phyloP scores from a whole-genome alignment of 352 stramenopile species.

The Pythium insidiosum region DNA sequence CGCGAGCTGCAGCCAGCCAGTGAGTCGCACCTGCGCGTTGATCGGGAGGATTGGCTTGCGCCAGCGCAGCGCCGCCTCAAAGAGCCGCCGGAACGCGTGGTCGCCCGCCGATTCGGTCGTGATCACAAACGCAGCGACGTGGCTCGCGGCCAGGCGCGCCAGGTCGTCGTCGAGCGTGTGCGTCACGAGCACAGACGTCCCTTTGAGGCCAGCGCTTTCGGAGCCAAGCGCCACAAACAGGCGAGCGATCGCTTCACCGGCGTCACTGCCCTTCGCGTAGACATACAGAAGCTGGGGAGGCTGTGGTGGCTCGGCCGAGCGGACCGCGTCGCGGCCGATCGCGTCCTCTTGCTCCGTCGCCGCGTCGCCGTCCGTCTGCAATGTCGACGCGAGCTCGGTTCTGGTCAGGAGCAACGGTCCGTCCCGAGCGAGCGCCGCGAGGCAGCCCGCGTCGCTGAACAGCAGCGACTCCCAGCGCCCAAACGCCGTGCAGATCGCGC shows the following conservation, averaged over 20 bases:
- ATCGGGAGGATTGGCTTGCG: constrained; percentile 31
- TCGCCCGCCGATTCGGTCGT: constrained; percentile 15
- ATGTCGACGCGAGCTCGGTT: neutral
- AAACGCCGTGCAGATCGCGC: constrained; percentile 38
- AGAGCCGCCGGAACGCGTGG: constrained; percentile 17
- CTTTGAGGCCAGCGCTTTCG: constrained; percentile 2
- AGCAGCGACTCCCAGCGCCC: constrained; percentile 26
- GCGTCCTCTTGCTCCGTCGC: no score
- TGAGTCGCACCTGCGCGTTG: constrained; percentile 22
- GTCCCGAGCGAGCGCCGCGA: neutral
- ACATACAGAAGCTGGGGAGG: no score
- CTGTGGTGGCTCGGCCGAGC: no score
- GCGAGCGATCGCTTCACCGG: constrained; percentile 1
- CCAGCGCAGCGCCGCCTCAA: constrained; percentile 28
- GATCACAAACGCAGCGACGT: constrained; percentile 31
- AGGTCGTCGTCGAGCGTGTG: constrained; percentile 17
- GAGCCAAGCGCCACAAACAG: constrained; percentile 5
- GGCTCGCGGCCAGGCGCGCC: constrained; percentile 9
- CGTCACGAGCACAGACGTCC: constrained; percentile 7
- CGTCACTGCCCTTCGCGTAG: no score
- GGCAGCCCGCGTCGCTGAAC: constrained; percentile 11
- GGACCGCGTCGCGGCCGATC: no score
- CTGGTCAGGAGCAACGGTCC: neutral
- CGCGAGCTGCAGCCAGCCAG: constrained; percentile 28
- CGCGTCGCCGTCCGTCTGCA: no score